Evolutionary conservation across 2,329 filamentous ascomycete species (phyloP), one percentile per base, ranked within the genome.

Genomic region (Penicillium sp.): DNA sequence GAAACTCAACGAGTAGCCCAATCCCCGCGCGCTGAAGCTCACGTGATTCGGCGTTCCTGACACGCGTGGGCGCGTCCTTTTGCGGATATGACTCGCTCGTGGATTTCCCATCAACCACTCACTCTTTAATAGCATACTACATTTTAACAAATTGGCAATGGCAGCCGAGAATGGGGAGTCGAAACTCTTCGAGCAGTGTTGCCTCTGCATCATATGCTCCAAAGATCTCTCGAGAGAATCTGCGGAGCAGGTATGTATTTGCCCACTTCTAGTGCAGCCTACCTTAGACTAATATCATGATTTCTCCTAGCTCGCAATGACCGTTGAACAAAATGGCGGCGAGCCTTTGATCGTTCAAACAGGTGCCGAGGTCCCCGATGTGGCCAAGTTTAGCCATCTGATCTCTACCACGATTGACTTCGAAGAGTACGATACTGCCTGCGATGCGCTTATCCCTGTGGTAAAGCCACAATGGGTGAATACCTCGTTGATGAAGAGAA

Each of bases 321-420:
- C 72, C 1, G 70, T 86, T 41, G 69, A 74, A 56, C 67, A 76
- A 55, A 70, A 80, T 62, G 80, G 79, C 45, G 84, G 79, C 19
- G 75, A 76, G 44, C 74, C 78, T 13, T 62, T 78, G 34, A 69
- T 77, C 30, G 72, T 75, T 58, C 58, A 75, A 38, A 67, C 71
- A 2, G 71, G 70, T 9, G 67, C 69, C 13, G 60, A 69, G 13
- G 69, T 72, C 35, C 69, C 70, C 14, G 62, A 73, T 3, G 68
- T 82, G 11, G 66, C 72, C 40, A 71, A 79, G 49, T 76, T 85
- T 56, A 86, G 82, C 7, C 86, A 89, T 69, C 82, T 90, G 56
- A 78, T 90, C 59, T 82, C 92, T 53, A 84, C 86, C 55, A 93
- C 89, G 1, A 89, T 91, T 73, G 91, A 99, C 70, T 99, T 99